Percentiles rank a stretch among this genome's conserved stretches.
Conservation (phyloP, 2,329 filamentous ascomycete species). For the Trichoderma sp. region DNA sequence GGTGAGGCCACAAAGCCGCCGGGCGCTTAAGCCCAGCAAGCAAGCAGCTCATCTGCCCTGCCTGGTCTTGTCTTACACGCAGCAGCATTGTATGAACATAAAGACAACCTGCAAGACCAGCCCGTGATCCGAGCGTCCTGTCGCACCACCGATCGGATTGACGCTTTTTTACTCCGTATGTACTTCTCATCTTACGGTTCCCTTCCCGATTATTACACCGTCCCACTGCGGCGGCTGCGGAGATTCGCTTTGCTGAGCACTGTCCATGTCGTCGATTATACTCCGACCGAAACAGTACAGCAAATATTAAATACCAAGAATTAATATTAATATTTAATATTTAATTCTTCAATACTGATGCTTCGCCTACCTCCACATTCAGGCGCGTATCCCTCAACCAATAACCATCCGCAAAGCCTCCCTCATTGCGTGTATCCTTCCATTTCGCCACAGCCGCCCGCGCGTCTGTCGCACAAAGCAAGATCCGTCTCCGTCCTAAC, state of each 20-base stretch:
- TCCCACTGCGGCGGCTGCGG: conserved; percentile 22
- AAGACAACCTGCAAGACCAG: background rate
- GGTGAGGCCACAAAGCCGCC: background rate
- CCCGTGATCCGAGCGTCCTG: conserved; percentile 14
- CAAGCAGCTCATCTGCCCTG: background rate
- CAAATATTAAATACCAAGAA: background rate
- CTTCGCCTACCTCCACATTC: background rate
- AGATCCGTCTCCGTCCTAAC: background rate
- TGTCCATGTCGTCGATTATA: background rate
- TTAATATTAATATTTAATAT: background rate
- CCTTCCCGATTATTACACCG: background rate
- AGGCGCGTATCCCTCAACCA: conserved; percentile 9
- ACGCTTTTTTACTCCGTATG: background rate
- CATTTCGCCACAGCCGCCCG: conserved; percentile 9
- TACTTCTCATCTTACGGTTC: background rate
- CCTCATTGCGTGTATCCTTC: background rate
- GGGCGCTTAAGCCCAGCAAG: conserved; percentile 8
- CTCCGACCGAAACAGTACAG: background rate
- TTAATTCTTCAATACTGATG: background rate
- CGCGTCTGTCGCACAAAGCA: background rate
- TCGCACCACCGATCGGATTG: background rate
- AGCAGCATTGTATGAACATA: background rate
- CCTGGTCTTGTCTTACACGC: background rate
- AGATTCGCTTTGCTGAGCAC: background rate
- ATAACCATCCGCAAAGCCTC: background rate